phyloP scores from a whole-genome alignment of 1,284 basidiomycete genomes.

The Boletus semigastroideus region DNA sequence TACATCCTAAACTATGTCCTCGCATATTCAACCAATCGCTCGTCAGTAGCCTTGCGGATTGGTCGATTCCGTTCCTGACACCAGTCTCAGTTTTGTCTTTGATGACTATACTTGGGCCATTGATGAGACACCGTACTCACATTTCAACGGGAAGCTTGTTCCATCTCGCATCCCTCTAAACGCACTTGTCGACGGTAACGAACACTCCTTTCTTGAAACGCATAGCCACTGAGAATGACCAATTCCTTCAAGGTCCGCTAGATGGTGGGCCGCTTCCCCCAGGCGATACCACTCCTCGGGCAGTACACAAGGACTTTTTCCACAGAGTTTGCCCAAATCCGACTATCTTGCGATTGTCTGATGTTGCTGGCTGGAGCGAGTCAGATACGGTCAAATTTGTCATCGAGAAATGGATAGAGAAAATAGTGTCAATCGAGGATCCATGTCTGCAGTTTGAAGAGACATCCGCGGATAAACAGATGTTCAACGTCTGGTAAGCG shows the following conservation, averaged over 20 bases:
- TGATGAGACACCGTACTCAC: conserved; percentile 29
- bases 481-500: conserved; percentile 34
- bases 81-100: conserved; percentile 37
- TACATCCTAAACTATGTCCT: conserved; percentile 35
- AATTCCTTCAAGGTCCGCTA: conserved; percentile 34
- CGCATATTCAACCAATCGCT: conserved; percentile 34
- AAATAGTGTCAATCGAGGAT: conserved; percentile 32
- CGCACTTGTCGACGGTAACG: conserved; percentile 23
- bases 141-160: conserved; percentile 32
- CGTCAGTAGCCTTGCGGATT: conserved; percentile 26
- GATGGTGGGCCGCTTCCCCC: conserved; percentile 36
- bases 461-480: conserved; percentile 21
- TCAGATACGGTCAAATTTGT: conserved; percentile 25
- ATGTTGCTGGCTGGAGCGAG: conserved; percentile 21
- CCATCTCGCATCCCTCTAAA: conserved; percentile 38
- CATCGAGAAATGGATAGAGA: conserved; percentile 35
- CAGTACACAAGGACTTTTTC: conserved; percentile 37
- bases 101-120: conserved; percentile 39
- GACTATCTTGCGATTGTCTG: conserved; percentile 26
- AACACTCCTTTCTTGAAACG: background rate
- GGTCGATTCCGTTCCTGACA: background rate
- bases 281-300: conserved; percentile 32
- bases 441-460: conserved; percentile 36
- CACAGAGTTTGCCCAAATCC: conserved; percentile 37
- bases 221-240: background rate